Percentiles rank a stretch among this genome's conserved stretches.
Evolutionary conservation across 2,329 filamentous ascomycete species (phyloP).

Genomic region (Canariomyces notabilis): DNA sequence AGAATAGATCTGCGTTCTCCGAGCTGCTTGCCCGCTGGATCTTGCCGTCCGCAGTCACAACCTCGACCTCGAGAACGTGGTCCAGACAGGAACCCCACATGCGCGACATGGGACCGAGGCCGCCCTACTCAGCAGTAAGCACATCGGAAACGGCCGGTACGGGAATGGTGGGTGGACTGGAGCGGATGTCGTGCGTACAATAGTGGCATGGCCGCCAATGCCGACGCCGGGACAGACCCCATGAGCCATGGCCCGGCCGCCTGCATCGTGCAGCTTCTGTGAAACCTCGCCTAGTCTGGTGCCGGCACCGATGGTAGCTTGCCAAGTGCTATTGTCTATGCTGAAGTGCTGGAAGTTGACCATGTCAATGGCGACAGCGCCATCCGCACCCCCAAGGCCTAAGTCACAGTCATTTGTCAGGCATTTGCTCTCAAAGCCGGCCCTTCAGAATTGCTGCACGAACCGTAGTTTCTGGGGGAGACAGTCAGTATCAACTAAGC

Average conservation of each 20-base stretch:
- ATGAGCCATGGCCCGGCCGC: slow-evolving; percentile 52
- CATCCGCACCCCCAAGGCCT: slow-evolving; percentile 46
- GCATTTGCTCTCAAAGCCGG: neutral
- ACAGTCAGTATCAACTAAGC: neutral
- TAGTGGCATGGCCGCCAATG: slow-evolving; percentile 54
- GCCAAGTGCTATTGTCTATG: slow-evolving; percentile 49
- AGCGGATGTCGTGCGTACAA: slow-evolving; percentile 38
- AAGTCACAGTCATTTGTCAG: neutral
- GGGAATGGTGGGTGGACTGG: neutral
- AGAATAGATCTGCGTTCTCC: slow-evolving; percentile 52
- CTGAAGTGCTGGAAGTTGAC: slow-evolving; percentile 47
- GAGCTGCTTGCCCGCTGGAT: slow-evolving; percentile 43
- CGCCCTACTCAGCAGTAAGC: slow-evolving; percentile 38
- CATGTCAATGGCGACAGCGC: slow-evolving; percentile 51
- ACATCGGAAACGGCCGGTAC: neutral
- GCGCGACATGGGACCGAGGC: slow-evolving; percentile 51
- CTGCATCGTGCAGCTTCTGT: slow-evolving; percentile 43
- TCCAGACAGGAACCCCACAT: slow-evolving; percentile 56
- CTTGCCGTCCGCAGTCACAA: slow-evolving; percentile 52
- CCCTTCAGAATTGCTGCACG: neutral
- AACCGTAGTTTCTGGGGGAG: slow-evolving; percentile 7
- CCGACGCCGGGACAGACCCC: slow-evolving; percentile 56
- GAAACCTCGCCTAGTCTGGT: slow-evolving; percentile 47
- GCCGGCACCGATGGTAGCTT: slow-evolving; percentile 52
- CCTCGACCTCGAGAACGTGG: slow-evolving; percentile 51